Conservation (phyloP, 352 stramenopile species). For the Pythium rishiriense region DNA sequence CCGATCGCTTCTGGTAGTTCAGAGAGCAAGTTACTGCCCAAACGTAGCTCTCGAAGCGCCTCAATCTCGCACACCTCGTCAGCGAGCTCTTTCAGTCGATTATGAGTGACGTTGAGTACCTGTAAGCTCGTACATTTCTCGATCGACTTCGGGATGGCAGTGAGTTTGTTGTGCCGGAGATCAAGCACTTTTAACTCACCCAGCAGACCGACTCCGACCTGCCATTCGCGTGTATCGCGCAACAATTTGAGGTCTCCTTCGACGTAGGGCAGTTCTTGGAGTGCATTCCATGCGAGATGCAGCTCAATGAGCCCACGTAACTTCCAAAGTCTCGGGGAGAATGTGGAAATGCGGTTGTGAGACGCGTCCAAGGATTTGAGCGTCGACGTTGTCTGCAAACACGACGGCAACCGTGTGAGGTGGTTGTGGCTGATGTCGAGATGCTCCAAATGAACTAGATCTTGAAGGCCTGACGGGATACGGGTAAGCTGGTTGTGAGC, state of each 20-base stretch:
- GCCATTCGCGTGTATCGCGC: conserved; percentile 71
- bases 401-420: conserved; percentile 58
- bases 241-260: conserved; percentile 71
- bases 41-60: conserved; percentile 35
- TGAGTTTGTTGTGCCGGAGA: conserved; percentile 58
- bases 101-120: conserved; percentile 54
- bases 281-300: conserved; percentile 53
- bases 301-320: conserved; percentile 44
- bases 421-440: conserved; percentile 64
- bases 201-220: conserved; percentile 61
- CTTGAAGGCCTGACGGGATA: conserved; percentile 73
- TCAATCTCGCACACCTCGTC: conserved; percentile 44
- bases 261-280: conserved; percentile 57
- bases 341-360: conserved; percentile 56
- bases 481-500: conserved; percentile 52
- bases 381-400: conserved; percentile 60
- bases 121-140: conserved; percentile 46
- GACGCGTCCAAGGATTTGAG: conserved; percentile 48
- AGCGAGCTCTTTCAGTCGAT: conserved; percentile 37
- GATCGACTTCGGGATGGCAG: conserved; percentile 45
- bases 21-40: conserved; percentile 47
- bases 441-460: conserved; percentile 52
- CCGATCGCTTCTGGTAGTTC: conserved; percentile 46
- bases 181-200: conserved; percentile 40
- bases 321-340: conserved; percentile 74